Conservation (phyloP, 257 asterid genomes). For the Solanum okadae region DNA sequence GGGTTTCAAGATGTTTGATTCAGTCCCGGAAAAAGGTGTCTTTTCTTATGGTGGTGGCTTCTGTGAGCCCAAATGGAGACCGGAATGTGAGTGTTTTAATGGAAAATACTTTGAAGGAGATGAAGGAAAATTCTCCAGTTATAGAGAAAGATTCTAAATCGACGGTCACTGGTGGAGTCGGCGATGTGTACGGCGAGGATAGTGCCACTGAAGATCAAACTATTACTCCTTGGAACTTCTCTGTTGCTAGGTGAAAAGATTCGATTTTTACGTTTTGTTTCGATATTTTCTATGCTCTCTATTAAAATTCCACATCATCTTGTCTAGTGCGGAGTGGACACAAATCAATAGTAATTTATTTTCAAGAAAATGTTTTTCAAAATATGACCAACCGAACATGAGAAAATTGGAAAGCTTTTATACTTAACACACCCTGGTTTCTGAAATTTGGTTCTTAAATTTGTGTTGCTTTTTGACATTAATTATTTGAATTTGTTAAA, state of each 20-base stretch:
- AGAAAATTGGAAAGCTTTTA: neutral
- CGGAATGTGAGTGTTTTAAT: slow-evolving; percentile 42
- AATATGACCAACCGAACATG: too few species aligned
- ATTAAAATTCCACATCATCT: neutral
- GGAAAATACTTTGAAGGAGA: slow-evolving; percentile 47
- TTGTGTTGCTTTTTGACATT: neutral
- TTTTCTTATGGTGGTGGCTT: slow-evolving; percentile 28
- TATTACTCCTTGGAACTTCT: slow-evolving; percentile 65
- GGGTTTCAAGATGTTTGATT: slow-evolving; percentile 50
- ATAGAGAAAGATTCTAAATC: slow-evolving; percentile 19
- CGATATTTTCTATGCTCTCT: slow-evolving; percentile 17
- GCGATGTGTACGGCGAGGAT: slow-evolving; percentile 76
- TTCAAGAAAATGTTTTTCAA: neutral
- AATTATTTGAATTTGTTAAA: neutral
- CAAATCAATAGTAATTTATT: neutral
- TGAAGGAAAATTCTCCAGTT: slow-evolving; percentile 15
- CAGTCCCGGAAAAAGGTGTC: slow-evolving; percentile 33
- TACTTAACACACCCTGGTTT: neutral
- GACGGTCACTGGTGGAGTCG: slow-evolving; percentile 58
- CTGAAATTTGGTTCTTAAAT: neutral
- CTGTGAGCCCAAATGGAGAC: slow-evolving; percentile 61
- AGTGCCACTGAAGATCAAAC: slow-evolving; percentile 68
- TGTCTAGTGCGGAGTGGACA: neutral
- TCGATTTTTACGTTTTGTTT: neutral
- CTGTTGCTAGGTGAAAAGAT: slow-evolving; percentile 53